Evolutionary conservation across 306 rosid species (phyloP), one percentile per base, ranked within the genome.

Genomic region (Gastrolobium villosum): DNA sequence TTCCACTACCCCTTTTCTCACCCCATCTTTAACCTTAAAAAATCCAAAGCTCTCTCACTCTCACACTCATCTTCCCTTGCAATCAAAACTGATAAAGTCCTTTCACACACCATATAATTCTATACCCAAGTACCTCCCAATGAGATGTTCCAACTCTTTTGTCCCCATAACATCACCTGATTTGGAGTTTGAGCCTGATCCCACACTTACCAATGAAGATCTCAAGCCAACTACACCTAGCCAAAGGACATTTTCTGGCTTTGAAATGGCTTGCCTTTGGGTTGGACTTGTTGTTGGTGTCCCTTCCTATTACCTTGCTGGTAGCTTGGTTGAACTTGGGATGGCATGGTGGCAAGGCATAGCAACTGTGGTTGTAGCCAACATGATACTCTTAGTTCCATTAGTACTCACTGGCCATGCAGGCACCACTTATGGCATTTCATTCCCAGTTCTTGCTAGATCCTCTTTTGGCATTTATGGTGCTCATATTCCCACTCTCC

Each of bases 341-440:
- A 94, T 94, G 99, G 87, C 99, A 6, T 95, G 99, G 97, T 90
- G 97, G 99, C 97, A 95, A 82, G 99, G 97, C 5, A 87, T 95
- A 34, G 89, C 87, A 14, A 95, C 97, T 6, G 97, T 95, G 26
- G 89, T 91, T 13, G 43, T 78, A 0, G 97, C 97, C 52, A 95
- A 92, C 67, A 9, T 84, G 6, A 79, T 92, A 7, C 84, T 91
- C 1, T 41, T 90, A 43, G 48, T 89, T 11, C 97, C 97, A 0
- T 75, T 92, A 4, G 48, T 95, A 10, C 90, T 92, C 49, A 89
- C 96, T 3, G 97, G 97, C 7, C 95, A 94, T 37, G 90, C 97
- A 0, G 97, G 99, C 0, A 86, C 97, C 2, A 88, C 74, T 3
- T 94, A 94, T 50, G 99, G 99, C 15, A 88, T 94, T 11, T 82